Percentiles rank a stretch among this genome's conserved stretches.
phyloP scores from a whole-genome alignment of 2,329 filamentous ascomycete species.

The Cryphonectria naterciae region DNA sequence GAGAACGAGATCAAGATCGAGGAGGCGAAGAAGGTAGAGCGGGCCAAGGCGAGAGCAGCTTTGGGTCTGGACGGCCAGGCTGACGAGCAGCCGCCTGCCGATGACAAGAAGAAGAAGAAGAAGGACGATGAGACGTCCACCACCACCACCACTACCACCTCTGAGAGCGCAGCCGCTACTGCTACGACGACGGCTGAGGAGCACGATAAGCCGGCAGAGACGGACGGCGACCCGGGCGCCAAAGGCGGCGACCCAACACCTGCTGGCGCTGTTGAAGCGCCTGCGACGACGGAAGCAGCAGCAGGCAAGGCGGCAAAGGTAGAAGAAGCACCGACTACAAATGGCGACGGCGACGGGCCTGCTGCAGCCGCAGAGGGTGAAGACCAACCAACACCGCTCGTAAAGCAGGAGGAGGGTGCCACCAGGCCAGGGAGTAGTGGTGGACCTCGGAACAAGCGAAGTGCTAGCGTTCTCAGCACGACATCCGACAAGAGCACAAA shows the following conservation, averaged over 20 bases:
- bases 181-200: neutral
- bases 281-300: slow-evolving; percentile 15
- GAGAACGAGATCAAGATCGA: slow-evolving; percentile 70
- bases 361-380: slow-evolving; percentile 14
- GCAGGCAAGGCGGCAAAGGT: slow-evolving; percentile 8
- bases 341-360: slow-evolving; percentile 10
- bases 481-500: slow-evolving; percentile 67
- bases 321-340: slow-evolving; percentile 24
- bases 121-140: slow-evolving; percentile 23
- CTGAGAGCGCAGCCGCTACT: slow-evolving; percentile 10
- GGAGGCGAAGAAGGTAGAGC: slow-evolving; percentile 59
- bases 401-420: slow-evolving; percentile 35
- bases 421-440: slow-evolving; percentile 45
- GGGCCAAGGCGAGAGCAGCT: slow-evolving; percentile 44
- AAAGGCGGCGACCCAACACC: slow-evolving; percentile 28
- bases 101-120: slow-evolving; percentile 22
- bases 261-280: slow-evolving; percentile 1
- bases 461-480: slow-evolving; percentile 78
- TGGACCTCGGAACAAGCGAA: slow-evolving; percentile 66
- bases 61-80: slow-evolving; percentile 30
- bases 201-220: slow-evolving; percentile 16
- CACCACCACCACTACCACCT: slow-evolving; percentile 13
- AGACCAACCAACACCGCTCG: slow-evolving; percentile 30
- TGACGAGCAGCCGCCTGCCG: slow-evolving; percentile 20
- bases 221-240: slow-evolving; percentile 23